These are phyloP conservation scores for Carnegiea gigantea DNA, from an alignment of 179 eudicot species.

Conservation along the genomic window DNA sequence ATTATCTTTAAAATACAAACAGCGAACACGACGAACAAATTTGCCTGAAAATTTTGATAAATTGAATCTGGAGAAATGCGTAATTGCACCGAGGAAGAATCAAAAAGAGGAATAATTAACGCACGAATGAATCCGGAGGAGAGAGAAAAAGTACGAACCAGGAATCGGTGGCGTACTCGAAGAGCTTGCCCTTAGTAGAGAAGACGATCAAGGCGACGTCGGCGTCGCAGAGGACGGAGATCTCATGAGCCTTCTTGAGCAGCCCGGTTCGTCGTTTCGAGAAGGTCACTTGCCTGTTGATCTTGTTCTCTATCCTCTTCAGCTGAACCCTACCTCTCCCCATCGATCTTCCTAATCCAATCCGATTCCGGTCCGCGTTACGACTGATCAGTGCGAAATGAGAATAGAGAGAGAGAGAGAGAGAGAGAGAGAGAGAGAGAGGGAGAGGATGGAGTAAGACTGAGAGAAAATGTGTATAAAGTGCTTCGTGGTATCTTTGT, in stretches of 20 bases:
- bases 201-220: constrained; percentile 44
- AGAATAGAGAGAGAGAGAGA: constrained; percentile 6
- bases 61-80: background rate
- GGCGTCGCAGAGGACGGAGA: constrained; percentile 46
- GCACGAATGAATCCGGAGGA: background rate
- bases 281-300: constrained; percentile 47
- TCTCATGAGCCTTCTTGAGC: constrained; percentile 50
- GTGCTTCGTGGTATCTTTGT: background rate
- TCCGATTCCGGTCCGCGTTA: no score
- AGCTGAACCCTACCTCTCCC: constrained; percentile 52
- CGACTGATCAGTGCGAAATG: no score
- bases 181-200: constrained; percentile 49
- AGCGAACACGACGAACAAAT: no score
- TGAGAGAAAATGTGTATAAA: no score
- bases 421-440: background rate
- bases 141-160: constrained; percentile 13
- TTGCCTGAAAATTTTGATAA: no score
- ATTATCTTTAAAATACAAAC: no score
- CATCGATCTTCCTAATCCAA: constrained; percentile 17
- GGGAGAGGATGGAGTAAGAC: background rate
- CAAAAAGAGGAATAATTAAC: background rate
- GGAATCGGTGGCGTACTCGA: constrained; percentile 43
- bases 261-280: constrained; percentile 43
- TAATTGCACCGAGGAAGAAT: background rate
- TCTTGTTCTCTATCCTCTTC: constrained; percentile 49